Conservation (phyloP, 2,329 filamentous ascomycete genomes). For the Metarhizium brunneum region DNA sequence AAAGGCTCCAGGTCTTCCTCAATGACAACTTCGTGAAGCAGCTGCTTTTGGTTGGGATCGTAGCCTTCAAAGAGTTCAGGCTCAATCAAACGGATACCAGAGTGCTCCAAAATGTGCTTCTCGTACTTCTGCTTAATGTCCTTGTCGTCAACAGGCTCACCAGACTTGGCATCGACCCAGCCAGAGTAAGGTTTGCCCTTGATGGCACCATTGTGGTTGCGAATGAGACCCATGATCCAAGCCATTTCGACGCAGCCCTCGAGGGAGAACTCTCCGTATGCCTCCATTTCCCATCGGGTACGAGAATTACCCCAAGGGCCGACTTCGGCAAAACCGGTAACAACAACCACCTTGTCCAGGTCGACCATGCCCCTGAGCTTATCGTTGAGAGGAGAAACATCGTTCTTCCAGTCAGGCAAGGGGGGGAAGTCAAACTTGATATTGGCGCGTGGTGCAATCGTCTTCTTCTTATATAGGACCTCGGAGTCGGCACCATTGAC, state of each 20-base stretch:
- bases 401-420: constrained; percentile 83
- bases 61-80: constrained; percentile 95
- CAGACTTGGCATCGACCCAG: constrained; percentile 91
- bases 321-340: constrained; percentile 92
- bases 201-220: constrained; percentile 91
- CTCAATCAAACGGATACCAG: constrained; percentile 94
- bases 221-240: constrained; percentile 99
- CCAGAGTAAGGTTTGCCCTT: constrained; percentile 96
- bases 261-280: constrained; percentile 89
- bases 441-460: constrained; percentile 88
- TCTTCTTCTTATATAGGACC: constrained; percentile 88
- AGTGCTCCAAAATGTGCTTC: constrained; percentile 91
- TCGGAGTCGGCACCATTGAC: constrained; percentile 92
- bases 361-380: constrained; percentile 97
- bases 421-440: constrained; percentile 95
- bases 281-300: constrained; percentile 99
- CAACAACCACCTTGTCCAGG: constrained; percentile 93
- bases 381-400: constrained; percentile 80
- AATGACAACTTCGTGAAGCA: constrained; percentile 95
- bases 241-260: constrained; percentile 99
- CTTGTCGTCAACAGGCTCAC: constrained; percentile 94
- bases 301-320: constrained; percentile 98
- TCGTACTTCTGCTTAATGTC: constrained; percentile 97
- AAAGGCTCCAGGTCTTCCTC: constrained; percentile 96
- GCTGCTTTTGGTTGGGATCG: constrained; percentile 96